Percentiles rank a stretch among this genome's conserved stretches.
Evolutionary conservation across 352 stramenopile genomes (phyloP).

Genomic region (Phytophthora chlamydospora): DNA sequence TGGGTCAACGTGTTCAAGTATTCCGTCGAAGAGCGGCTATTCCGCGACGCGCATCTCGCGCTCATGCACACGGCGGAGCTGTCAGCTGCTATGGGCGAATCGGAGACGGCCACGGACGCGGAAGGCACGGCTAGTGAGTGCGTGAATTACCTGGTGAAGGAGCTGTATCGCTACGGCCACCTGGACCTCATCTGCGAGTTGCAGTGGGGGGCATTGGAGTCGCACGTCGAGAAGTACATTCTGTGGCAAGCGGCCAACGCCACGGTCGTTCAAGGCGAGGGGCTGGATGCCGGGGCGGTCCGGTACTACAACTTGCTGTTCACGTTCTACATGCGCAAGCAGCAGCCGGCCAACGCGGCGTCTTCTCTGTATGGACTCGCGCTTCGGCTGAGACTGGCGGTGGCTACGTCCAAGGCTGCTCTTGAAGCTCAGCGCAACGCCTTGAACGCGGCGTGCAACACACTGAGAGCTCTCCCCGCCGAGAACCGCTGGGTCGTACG

Average conservation of each 20-base stretch:
- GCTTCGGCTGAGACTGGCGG: conserved; percentile 51
- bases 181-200: conserved; percentile 77
- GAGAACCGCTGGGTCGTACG: conserved; percentile 73
- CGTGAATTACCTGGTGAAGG: conserved; percentile 76
- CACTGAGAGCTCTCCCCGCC: conserved; percentile 45
- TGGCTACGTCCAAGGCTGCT: conserved; percentile 42
- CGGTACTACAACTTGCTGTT: conserved; percentile 78
- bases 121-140: conserved; percentile 66
- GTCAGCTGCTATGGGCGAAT: conserved; percentile 26
- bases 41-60: conserved; percentile 71
- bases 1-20: conserved; percentile 89
- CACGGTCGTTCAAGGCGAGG: conserved; percentile 44
- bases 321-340: conserved; percentile 66
- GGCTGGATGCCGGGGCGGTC: conserved; percentile 51
- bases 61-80: conserved; percentile 73
- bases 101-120: conserved; percentile 14
- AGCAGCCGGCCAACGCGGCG: conserved; percentile 68
- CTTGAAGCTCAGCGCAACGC: conserved; percentile 70
- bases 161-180: conserved; percentile 67
- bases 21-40: conserved; percentile 63
- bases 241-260: conserved; percentile 78
- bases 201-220: conserved; percentile 66
- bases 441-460: conserved; percentile 53
- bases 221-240: conserved; percentile 72
- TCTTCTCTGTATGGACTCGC: conserved; percentile 65